Evolutionary conservation across 2,329 filamentous ascomycete species (phyloP), one percentile per base, ranked within the genome.

Genomic region (Ophiostoma populinum): DNA sequence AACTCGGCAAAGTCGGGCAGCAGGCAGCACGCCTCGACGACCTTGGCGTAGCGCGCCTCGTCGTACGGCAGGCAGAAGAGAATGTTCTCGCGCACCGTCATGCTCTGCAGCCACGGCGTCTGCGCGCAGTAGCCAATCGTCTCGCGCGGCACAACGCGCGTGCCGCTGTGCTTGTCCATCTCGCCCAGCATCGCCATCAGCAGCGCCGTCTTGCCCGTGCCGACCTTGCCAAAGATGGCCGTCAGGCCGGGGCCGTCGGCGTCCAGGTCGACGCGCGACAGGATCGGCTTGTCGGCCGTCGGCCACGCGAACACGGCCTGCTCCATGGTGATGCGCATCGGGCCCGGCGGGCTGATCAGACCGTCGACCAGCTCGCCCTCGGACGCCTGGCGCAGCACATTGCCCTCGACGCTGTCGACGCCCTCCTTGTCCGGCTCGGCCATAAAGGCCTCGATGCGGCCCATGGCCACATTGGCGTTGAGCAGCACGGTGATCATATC

Each of bases 381-480:
- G 18, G 13, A 10, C 2, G 22, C 24, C 12, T 37, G 41, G 9
- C 24, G 34, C 31, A 45, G 31, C 18, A 40, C 32, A 9, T 45
- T 47, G 2, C 43, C 43, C 1, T 51, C 30, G 3, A 61, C 54
- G 7, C 50, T 46, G 4, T 59, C 56, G 3, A 53, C 51, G 19
- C 67, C 62, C 20, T 70, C 67, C 45, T 83, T 82, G 47, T 93
- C 73, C 0, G 81, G 81, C 52, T 93, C 85, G 1, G 62, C 59
- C 81, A 93, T 92, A 55, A 92, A 93, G 16, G 70, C 66, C 47
- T 92, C 80, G 15, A 93, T 82, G 43, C 85, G 75, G 7, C 69
- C 71, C 42, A 92, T 71, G 0, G 85, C 79, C 13, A 93, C 76
- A n/a, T 70, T 75, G 0, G 83, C 80, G 46, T 92, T 92, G 43